These are phyloP conservation scores for Neofusicoccum umdonicola DNA, from an alignment of 2,329 filamentous ascomycete species.

Conservation along the genomic window DNA sequence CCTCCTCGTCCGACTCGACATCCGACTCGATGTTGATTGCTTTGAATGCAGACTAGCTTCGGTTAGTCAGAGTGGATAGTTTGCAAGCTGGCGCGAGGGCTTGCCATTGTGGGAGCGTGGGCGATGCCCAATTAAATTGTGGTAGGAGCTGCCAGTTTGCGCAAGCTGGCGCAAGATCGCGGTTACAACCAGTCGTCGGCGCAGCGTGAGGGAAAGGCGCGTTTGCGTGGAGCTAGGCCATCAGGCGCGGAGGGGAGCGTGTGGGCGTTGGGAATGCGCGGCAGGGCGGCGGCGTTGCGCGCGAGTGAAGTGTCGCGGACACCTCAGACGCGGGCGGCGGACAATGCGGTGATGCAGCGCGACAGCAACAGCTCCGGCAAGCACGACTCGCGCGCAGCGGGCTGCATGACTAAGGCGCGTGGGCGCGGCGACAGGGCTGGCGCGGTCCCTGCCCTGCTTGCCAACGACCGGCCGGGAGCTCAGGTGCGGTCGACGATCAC, in stretches of 20 bases:
- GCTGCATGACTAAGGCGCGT: background rate
- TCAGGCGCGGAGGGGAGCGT: background rate
- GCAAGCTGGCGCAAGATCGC: background rate
- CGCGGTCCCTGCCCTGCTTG: background rate
- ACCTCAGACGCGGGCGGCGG: slow-evolving; percentile 3
- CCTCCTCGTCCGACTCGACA: slow-evolving; percentile 82
- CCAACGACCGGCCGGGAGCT: slow-evolving; percentile 11
- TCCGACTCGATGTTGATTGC: slow-evolving; percentile 94
- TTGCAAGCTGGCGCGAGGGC: background rate
- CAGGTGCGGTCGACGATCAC: slow-evolving; percentile 14
- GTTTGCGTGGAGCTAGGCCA: background rate
- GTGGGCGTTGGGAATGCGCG: background rate
- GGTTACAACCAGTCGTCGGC: background rate
- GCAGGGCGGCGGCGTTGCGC: background rate
- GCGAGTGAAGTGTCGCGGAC: background rate
- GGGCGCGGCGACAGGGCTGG: background rate
- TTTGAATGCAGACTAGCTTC: slow-evolving; percentile 61
- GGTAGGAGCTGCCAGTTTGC: background rate
- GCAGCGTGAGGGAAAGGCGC: background rate
- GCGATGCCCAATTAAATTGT: background rate
- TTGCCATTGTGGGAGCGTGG: slow-evolving; percentile 1
- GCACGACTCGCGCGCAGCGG: background rate
- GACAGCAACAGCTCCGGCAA: background rate
- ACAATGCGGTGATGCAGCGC: slow-evolving; percentile 10
- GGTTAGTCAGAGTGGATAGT: background rate